A percentile compares a stretch with the other conserved stretches of the same genome.
Conservation (phyloP, 139 green algal genomes). For the Coelastrella sp. region DNA sequence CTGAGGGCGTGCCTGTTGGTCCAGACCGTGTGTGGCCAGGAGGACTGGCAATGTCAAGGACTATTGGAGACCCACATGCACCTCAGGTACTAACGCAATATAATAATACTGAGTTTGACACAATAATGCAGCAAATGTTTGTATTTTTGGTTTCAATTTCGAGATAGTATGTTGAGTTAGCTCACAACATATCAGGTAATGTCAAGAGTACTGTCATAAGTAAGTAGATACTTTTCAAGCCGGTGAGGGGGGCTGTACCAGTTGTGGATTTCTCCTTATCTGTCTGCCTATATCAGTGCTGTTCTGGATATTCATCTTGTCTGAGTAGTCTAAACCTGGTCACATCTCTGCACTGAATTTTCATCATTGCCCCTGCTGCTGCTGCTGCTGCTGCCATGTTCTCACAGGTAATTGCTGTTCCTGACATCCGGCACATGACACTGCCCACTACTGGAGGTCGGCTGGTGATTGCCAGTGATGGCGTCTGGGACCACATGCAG, state of each 20-base stretch:
- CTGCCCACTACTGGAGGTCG: conserved; percentile 82
- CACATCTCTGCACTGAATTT: no score
- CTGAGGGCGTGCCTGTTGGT: conserved; percentile 71
- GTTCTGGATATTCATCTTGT: no score
- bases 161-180: neutral
- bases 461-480: conserved; percentile 91
- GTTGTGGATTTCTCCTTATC: neutral
- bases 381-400: neutral
- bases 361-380: neutral
- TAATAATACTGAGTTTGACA: no score
- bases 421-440: conserved; percentile 78
- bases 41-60: conserved; percentile 89
- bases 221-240: neutral
- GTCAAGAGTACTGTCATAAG: neutral
- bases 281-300: neutral
- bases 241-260: neutral
- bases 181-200: neutral
- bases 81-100: conserved; percentile 41
- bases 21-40: conserved; percentile 92
- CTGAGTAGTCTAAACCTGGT: no score
- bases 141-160: neutral
- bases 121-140: neutral
- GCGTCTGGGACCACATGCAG: conserved; percentile 88
- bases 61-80: conserved; percentile 83
- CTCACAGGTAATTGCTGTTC: conserved; percentile 52